phyloP scores from a whole-genome alignment of 306 rosid genomes.

The Quercus berberidifolia region DNA sequence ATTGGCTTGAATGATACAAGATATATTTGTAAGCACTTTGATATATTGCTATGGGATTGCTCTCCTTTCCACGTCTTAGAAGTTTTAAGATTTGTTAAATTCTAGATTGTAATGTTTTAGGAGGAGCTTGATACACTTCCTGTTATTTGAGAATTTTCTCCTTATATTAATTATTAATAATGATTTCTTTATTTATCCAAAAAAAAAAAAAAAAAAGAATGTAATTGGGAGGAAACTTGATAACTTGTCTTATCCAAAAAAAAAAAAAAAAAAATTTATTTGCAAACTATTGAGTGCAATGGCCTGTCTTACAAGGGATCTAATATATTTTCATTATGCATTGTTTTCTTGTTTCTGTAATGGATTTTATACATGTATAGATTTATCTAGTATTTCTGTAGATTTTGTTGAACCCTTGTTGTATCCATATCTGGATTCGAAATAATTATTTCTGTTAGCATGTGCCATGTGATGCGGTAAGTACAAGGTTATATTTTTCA shows the following conservation, averaged over 20 bases:
- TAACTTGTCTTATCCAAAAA: too few relatives aligned
- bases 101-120: too few relatives aligned
- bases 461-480: neutral
- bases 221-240: neutral
- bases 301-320: neutral
- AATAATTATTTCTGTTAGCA: neutral
- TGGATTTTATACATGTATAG: neutral
- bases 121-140: too few relatives aligned
- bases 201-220: neutral
- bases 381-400: neutral
- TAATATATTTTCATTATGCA: neutral
- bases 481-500: too few relatives aligned
- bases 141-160: too few relatives aligned
- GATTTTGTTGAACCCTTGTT: neutral
- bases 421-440: neutral
- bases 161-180: too few relatives aligned
- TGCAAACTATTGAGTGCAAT: neutral
- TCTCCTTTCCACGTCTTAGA: neutral
- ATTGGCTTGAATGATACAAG: neutral
- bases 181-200: too few relatives aligned
- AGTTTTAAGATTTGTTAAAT: too few relatives aligned
- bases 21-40: neutral
- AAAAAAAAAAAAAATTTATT: neutral
- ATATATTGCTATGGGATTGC: neutral
- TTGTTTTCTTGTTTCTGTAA: neutral